Percentiles rank a stretch among this genome's conserved stretches.
phyloP scores from a whole-genome alignment of 176 grass and related monocot genomes.

The Phoenix roebelenii region DNA sequence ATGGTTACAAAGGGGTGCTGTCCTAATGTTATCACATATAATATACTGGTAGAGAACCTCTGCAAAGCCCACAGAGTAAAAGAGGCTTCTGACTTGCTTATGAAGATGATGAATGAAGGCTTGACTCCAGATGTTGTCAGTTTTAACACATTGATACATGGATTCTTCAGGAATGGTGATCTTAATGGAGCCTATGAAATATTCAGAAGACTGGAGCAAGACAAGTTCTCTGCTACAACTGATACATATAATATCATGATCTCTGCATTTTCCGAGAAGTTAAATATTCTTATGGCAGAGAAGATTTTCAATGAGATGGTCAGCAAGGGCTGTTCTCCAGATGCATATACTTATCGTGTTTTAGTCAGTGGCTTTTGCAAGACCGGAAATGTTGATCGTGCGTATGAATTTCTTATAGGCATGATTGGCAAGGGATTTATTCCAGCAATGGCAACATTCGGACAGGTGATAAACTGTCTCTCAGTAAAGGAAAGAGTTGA shows the following conservation, averaged over 20 bases:
- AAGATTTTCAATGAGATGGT: conserved; percentile 65
- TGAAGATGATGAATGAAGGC: conserved; percentile 79
- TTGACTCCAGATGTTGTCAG: conserved; percentile 69
- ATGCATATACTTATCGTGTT: conserved; percentile 70
- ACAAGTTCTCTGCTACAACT: conserved; percentile 44
- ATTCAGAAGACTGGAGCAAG: conserved; percentile 61
- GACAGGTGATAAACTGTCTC: conserved; percentile 63
- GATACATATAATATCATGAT: conserved; percentile 91
- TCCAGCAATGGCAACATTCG: conserved; percentile 70
- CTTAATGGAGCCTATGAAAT: conserved; percentile 63
- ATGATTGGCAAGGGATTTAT: conserved; percentile 62
- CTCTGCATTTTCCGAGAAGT: conserved; percentile 50
- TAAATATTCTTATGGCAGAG: conserved; percentile 77
- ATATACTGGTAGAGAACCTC: conserved; percentile 79
- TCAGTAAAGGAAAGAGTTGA: conserved; percentile 32
- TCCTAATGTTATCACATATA: conserved; percentile 73
- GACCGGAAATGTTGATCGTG: conserved; percentile 43
- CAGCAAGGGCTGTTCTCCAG: conserved; percentile 42
- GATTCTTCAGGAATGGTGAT: conserved; percentile 74
- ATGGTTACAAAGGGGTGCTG: conserved; percentile 62
- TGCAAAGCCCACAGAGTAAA: conserved; percentile 57
- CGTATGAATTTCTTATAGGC: conserved; percentile 46
- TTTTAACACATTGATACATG: conserved; percentile 80
- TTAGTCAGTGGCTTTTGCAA: conserved; percentile 78
- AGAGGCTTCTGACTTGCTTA: conserved; percentile 56